Evolutionary conservation across 345 rosid species (phyloP).

Genomic region (Gossypium stocksii): DNA sequence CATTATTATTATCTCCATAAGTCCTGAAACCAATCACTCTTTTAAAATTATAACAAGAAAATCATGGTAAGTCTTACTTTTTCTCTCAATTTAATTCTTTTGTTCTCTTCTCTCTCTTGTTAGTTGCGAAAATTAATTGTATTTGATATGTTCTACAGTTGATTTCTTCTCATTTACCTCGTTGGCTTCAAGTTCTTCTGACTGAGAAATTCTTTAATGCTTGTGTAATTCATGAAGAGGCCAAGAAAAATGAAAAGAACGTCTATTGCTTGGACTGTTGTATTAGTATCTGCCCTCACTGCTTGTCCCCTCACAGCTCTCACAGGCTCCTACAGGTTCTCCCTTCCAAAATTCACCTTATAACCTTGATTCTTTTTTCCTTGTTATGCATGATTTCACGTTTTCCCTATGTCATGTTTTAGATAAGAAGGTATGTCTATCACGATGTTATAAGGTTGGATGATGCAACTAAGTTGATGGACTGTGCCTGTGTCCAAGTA

Average conservation of each 20-base stretch:
- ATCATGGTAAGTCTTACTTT: slow-evolving; percentile 33
- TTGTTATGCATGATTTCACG: neutral
- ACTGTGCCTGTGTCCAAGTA: slow-evolving; percentile 76
- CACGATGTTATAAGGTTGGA: slow-evolving; percentile 67
- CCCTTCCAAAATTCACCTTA: neutral
- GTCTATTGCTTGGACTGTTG: slow-evolving; percentile 78
- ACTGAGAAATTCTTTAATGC: slow-evolving; percentile 82
- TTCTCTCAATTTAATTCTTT: neutral
- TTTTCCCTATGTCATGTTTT: slow-evolving; percentile 16
- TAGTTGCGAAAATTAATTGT: neutral
- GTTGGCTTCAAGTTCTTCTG: slow-evolving; percentile 58
- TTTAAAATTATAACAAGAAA: slow-evolving; percentile 15
- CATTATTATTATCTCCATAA: slow-evolving; percentile 9
- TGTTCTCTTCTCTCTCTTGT: neutral
- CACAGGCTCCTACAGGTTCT: slow-evolving; percentile 81
- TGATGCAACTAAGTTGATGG: slow-evolving; percentile 64
- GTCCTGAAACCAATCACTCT: slow-evolving; percentile 13
- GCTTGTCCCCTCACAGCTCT: slow-evolving; percentile 58
- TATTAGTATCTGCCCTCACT: slow-evolving; percentile 73
- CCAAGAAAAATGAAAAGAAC: slow-evolving; percentile 79
- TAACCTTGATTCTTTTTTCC: neutral
- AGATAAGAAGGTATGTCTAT: slow-evolving; percentile 90
- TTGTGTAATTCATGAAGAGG: slow-evolving; percentile 56
- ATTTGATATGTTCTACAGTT: slow-evolving; percentile 17
- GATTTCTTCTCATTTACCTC: slow-evolving; percentile 32